Percentiles rank a stretch among this genome's conserved stretches.
These are phyloP conservation scores for Vitis riparia DNA, from an alignment of 164 flowering plant species.

Conservation along the genomic window DNA sequence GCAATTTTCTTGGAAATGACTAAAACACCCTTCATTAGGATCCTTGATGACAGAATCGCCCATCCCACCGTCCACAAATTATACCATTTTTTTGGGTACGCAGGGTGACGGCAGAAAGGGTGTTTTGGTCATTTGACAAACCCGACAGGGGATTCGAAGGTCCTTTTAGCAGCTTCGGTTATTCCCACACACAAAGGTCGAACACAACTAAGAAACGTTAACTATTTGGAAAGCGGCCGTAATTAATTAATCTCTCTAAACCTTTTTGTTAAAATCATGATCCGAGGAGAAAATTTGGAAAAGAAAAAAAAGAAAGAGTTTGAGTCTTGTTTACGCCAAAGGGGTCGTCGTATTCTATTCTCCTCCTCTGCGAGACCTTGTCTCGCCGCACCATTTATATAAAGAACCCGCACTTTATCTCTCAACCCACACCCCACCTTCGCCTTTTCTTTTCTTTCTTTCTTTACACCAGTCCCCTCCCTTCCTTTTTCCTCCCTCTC, in stretches of 20 bases:
- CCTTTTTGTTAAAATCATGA: conserved; percentile 7
- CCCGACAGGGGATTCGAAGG: too few species aligned
- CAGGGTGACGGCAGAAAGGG: background rate
- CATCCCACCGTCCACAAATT: conserved; percentile 9
- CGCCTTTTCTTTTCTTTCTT: conserved; percentile 13
- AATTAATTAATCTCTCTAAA: background rate
- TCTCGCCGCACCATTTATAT: conserved; percentile 34
- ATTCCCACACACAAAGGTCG: conserved; percentile 28
- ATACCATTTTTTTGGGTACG: too few species aligned
- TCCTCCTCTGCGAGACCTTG: conserved; percentile 4
- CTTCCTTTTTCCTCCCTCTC: conserved; percentile 18
- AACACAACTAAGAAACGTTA: conserved; percentile 8
- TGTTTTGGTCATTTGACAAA: too few species aligned
- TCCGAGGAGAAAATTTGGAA: too few species aligned
- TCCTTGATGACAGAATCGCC: conserved; percentile 4
- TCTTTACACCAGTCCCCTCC: background rate
- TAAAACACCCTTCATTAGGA: background rate
- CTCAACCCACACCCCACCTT: conserved; percentile 9
- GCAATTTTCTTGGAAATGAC: background rate
- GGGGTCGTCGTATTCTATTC: conserved; percentile 31
- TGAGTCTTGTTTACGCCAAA: conserved; percentile 76
- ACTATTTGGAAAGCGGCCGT: too few species aligned
- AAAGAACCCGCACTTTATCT: conserved; percentile 40
- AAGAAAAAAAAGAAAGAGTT: conserved; percentile 17
- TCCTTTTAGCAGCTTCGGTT: conserved; percentile 16